Conservation (phyloP, 1,284 basidiomycete genomes). For the Naganishia sp. region DNA sequence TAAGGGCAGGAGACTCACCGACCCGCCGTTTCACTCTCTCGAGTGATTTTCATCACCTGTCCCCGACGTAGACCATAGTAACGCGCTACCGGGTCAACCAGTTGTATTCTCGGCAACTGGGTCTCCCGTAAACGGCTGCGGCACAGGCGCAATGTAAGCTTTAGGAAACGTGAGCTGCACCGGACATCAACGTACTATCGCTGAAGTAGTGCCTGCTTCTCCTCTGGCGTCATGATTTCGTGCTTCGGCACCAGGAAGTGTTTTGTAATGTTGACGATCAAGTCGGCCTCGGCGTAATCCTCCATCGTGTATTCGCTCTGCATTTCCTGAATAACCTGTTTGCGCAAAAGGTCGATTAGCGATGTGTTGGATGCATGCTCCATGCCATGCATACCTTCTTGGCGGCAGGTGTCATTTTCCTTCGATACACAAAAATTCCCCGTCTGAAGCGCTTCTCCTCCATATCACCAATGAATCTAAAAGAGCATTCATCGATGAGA, state of each 20-base stretch:
- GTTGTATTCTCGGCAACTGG: constrained; percentile 93
- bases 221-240: constrained; percentile 79
- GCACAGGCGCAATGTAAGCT: constrained; percentile 16
- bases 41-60: constrained; percentile 97
- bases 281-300: constrained; percentile 93
- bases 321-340: constrained; percentile 84
- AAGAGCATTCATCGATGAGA: not conserved
- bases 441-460: constrained; percentile 86
- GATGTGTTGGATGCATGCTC: too few relatives aligned
- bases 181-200: constrained; percentile 73
- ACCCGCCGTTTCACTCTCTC: constrained; percentile 94
- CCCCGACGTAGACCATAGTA: constrained; percentile 95
- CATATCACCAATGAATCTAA: constrained; percentile 78
- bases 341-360: not conserved
- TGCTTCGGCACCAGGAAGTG: constrained; percentile 95
- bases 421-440: constrained; percentile 93
- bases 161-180: not conserved
- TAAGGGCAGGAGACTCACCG: constrained; percentile 58
- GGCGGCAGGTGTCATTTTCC: constrained; percentile 94
- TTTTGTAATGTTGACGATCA: constrained; percentile 96
- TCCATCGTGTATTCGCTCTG: constrained; percentile 82
- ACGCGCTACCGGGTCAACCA: constrained; percentile 92
- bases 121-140: constrained; percentile 93
- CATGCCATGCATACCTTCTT: constrained; percentile 67
- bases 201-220: constrained; percentile 83